Evolutionary conservation across 2,329 filamentous ascomycete genomes (phyloP).

Genomic region (Penicillium sp.): DNA sequence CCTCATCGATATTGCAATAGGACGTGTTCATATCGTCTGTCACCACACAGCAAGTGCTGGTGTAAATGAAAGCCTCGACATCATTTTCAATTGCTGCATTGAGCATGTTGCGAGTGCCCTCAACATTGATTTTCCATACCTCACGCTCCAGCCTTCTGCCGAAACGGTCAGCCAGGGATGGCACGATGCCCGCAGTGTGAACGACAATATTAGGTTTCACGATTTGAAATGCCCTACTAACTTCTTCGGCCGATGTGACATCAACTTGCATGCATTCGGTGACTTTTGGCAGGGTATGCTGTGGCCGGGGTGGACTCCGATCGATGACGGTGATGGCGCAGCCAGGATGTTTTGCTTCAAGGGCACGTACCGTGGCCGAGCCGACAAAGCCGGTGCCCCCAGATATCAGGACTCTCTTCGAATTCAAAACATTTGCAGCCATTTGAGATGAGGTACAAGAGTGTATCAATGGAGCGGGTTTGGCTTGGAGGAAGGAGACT

Average conservation of each 20-base stretch:
- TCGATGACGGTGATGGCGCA: conserved; percentile 45
- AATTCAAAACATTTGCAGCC: conserved; percentile 3
- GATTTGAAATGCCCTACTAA: conserved; percentile 41
- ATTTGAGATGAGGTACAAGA: neutral
- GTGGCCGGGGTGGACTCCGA: conserved; percentile 32
- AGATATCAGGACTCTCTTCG: conserved; percentile 40
- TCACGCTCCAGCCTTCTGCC: conserved; percentile 38
- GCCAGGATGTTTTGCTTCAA: conserved; percentile 41
- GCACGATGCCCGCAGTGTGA: conserved; percentile 58
- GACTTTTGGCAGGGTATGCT: conserved; percentile 31
- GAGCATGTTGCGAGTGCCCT: conserved; percentile 59
- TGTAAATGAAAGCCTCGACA: conserved; percentile 59
- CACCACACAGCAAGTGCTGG: conserved; percentile 59
- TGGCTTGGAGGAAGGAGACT: neutral
- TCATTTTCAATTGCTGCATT: conserved; percentile 49
- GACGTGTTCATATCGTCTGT: conserved; percentile 52
- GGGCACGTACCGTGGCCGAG: conserved; percentile 41
- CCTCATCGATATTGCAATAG: conserved; percentile 45
- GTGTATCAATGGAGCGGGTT: neutral
- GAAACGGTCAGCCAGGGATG: conserved; percentile 42
- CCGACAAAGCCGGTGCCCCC: conserved; percentile 48
- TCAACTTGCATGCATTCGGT: conserved; percentile 37
- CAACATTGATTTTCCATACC: conserved; percentile 57
- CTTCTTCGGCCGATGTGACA: conserved; percentile 34
- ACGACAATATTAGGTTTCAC: conserved; percentile 55